A percentile compares a stretch with the other conserved stretches of the same genome.
These are phyloP conservation scores for Diaporthe amygdali DNA, from an alignment of 2,329 filamentous ascomycete genomes.

Conservation along the genomic window DNA sequence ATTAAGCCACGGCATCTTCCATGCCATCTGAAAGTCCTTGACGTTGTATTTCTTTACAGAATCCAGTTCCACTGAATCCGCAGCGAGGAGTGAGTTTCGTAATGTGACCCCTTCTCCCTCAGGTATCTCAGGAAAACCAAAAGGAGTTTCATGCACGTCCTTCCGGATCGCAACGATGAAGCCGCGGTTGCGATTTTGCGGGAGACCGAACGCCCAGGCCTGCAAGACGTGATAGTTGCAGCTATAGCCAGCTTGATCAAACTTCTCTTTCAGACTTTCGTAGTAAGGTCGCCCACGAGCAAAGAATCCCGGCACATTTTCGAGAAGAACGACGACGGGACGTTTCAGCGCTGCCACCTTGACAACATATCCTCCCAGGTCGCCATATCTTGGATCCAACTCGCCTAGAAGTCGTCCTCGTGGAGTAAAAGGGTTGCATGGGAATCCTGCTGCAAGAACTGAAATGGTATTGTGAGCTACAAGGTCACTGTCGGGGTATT, in stretches of 20 bases:
- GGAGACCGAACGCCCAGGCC: not conserved
- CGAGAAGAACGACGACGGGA: not conserved
- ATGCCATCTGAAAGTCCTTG: not conserved
- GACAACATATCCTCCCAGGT: not conserved
- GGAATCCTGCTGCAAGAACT: not conserved
- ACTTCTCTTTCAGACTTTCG: not conserved
- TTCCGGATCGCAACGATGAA: not conserved
- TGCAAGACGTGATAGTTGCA: not conserved
- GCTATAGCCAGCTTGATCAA: not conserved
- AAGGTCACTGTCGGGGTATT: too few relatives aligned
- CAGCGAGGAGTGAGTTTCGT: not conserved
- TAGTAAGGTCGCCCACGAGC: not conserved
- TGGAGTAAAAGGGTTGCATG: not conserved
- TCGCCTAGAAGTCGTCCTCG: not conserved
- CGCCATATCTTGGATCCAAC: not conserved
- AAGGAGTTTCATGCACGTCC: not conserved
- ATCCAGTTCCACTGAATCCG: not conserved
- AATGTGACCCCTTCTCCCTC: not conserved
- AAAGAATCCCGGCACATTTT: not conserved
- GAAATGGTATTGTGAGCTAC: not conserved
- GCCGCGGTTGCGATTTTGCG: not conserved
- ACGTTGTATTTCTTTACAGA: not conserved
- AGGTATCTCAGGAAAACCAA: not conserved
- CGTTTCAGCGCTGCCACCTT: not conserved
- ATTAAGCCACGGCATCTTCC: fast-evolving